Evolutionary conservation across 352 stramenopile genomes (phyloP).

Genomic region (Pseudoperonospora humuli): DNA sequence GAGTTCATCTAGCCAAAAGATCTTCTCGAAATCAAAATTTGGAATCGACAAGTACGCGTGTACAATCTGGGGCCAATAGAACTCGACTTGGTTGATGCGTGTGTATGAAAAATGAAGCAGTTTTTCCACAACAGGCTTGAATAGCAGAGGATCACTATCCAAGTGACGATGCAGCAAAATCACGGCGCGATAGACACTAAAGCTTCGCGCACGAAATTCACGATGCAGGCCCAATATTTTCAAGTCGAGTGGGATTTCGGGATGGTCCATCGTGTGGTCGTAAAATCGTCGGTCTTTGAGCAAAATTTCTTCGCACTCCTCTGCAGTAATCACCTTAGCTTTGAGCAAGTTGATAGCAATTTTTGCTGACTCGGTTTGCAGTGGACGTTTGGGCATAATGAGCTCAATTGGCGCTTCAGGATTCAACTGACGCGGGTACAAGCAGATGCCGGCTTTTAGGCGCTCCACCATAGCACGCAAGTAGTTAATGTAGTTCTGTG

Average conservation of each 20-base stretch:
- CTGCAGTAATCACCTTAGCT: slow-evolving; percentile 68
- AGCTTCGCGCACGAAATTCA: slow-evolving; percentile 76
- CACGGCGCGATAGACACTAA: slow-evolving; percentile 78
- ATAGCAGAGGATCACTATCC: slow-evolving; percentile 77
- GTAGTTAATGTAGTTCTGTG: slow-evolving; percentile 82
- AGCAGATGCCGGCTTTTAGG: slow-evolving; percentile 77
- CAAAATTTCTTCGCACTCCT: slow-evolving; percentile 84
- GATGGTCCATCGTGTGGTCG: slow-evolving; percentile 77
- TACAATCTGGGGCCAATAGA: slow-evolving; percentile 88
- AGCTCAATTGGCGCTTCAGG: slow-evolving; percentile 78
- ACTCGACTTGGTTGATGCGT: slow-evolving; percentile 87
- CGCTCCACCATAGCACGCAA: slow-evolving; percentile 79
- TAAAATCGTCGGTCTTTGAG: slow-evolving; percentile 76
- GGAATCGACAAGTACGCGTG: slow-evolving; percentile 83
- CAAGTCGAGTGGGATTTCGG: slow-evolving; percentile 75
- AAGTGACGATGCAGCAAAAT: slow-evolving; percentile 81
- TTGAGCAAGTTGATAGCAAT: slow-evolving; percentile 87
- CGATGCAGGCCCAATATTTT: slow-evolving; percentile 82
- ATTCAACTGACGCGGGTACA: slow-evolving; percentile 82
- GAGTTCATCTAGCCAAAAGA: slow-evolving; percentile 85
- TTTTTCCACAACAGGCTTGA: slow-evolving; percentile 83
- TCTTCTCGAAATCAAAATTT: slow-evolving; percentile 87
- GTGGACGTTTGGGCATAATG: slow-evolving; percentile 79
- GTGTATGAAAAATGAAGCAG: slow-evolving; percentile 83
- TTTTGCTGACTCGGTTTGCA: slow-evolving; percentile 72